These are phyloP conservation scores for Naematelia encephala DNA, from an alignment of 768 basidiomycete species.

Conservation along the genomic window DNA sequence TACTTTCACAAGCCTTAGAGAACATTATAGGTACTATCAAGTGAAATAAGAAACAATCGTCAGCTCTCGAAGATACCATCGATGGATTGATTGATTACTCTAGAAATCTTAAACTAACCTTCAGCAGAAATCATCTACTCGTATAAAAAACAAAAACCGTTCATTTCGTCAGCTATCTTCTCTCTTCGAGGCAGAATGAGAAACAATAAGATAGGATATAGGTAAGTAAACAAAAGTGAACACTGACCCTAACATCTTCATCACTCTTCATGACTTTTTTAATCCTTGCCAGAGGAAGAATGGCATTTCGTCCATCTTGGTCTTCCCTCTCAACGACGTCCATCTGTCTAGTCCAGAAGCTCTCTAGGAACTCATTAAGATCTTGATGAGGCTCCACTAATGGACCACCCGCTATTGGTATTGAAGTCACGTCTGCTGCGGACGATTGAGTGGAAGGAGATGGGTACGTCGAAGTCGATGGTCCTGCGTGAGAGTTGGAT, in stretches of 20 bases:
- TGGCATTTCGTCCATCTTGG: constrained; percentile 59
- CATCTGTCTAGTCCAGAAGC: constrained; percentile 87
- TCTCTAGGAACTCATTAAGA: constrained; percentile 77
- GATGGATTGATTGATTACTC: no score
- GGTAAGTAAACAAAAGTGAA: background rate
- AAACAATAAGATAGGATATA: background rate
- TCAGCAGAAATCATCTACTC: constrained; percentile 95
- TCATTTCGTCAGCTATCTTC: background rate
- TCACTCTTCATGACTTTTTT: constrained; percentile 99
- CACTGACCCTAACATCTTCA: constrained; percentile 70
- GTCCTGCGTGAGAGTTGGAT: constrained; percentile 7
- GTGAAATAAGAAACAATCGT: no score
- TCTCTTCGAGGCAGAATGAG: background rate
- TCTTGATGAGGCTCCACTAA: constrained; percentile 79
- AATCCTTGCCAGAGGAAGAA: constrained; percentile 87
- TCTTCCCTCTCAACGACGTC: constrained; percentile 82
- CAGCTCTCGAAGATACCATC: constrained; percentile 10
- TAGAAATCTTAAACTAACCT: constrained; percentile 64
- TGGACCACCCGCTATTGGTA: constrained; percentile 50
- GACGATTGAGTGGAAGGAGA: background rate
- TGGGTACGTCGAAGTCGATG: constrained; percentile 1
- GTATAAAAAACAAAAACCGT: background rate
- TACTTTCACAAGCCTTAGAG: constrained; percentile 97
- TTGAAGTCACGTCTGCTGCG: background rate
- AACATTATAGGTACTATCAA: constrained; percentile 83